A percentile compares a stretch with the other conserved stretches of the same genome.
Evolutionary conservation across 116 monocot genomes (phyloP).

Genomic region (Thalassia testudinum): DNA sequence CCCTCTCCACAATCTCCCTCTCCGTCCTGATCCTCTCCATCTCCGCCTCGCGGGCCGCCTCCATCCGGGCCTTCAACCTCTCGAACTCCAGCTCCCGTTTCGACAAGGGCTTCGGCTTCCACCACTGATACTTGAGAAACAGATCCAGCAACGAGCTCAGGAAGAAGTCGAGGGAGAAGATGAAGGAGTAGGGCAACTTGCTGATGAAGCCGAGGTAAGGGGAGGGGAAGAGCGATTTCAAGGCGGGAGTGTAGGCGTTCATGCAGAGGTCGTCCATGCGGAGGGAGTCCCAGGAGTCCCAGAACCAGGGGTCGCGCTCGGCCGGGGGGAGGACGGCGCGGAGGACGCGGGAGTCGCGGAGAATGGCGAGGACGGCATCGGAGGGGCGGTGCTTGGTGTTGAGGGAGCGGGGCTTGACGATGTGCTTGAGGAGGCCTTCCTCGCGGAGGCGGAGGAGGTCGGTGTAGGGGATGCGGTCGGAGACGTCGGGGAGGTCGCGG

Average conservation of each 20-base stretch:
- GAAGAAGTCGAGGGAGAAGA: slow-evolving; percentile 11
- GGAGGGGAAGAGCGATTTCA: slow-evolving; percentile 36
- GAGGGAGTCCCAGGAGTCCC: slow-evolving; percentile 47
- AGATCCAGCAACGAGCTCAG: too few species aligned
- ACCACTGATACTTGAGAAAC: too few species aligned
- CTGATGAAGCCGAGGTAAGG: slow-evolving; percentile 42
- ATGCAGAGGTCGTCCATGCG: slow-evolving; percentile 38
- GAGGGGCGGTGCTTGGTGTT: slow-evolving; percentile 25
- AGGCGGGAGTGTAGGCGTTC: slow-evolving; percentile 65
- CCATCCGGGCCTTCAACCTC: slow-evolving; percentile 34
- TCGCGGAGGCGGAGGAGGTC: slow-evolving; percentile 28
- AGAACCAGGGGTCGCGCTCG: slow-evolving; percentile 55
- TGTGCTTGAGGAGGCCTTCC: slow-evolving; percentile 42
- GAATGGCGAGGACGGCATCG: slow-evolving; percentile 55
- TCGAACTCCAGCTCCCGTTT: slow-evolving; percentile 52
- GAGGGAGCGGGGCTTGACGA: slow-evolving; percentile 39
- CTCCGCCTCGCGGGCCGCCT: slow-evolving; percentile 22
- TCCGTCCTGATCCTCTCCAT: slow-evolving; percentile 31
- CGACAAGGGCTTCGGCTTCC: slow-evolving; percentile 37
- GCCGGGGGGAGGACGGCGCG: slow-evolving; percentile 36
- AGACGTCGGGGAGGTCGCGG: slow-evolving; percentile 34
- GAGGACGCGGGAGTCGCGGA: slow-evolving; percentile 58
- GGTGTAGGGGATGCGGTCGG: slow-evolving; percentile 59
- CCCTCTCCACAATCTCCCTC: slow-evolving; percentile 41
- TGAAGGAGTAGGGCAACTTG: slow-evolving; percentile 11